phyloP scores from a whole-genome alignment of 108 stramenopile genomes.

The Poteriospumella lacustris region DNA sequence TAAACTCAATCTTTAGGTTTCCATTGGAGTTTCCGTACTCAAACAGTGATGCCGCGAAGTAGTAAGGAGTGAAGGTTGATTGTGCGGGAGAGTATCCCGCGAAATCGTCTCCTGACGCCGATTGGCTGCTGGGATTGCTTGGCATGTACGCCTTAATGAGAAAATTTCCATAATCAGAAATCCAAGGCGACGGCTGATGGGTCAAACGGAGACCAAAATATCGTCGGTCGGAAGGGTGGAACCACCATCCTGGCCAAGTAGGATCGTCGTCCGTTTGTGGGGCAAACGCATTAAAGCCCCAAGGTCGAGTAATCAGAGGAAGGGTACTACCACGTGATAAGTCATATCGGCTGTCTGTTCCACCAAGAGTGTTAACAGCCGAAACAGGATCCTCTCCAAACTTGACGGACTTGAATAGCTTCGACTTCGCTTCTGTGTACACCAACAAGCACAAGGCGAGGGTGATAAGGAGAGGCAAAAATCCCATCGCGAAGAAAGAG shows the following conservation, averaged over 20 bases:
- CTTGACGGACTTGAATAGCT: too few relatives aligned
- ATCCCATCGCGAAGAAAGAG: too few relatives aligned
- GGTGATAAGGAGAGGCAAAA: too few relatives aligned
- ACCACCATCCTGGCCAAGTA: slow-evolving; percentile 24
- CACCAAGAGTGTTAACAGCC: slow-evolving; percentile 17
- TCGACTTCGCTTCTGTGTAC: too few relatives aligned
- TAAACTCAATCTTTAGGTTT: background rate
- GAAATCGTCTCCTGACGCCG: background rate
- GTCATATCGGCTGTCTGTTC: slow-evolving; percentile 15
- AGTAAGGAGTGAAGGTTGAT: slow-evolving; percentile 11
- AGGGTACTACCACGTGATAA: slow-evolving; percentile 13
- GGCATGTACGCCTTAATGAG: background rate
- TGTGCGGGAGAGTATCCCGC: background rate
- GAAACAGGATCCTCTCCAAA: background rate
- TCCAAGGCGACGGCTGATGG: slow-evolving; percentile 49
- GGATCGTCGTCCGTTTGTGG: background rate
- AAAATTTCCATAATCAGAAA: slow-evolving; percentile 38
- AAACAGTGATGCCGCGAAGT: background rate
- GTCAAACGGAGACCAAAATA: slow-evolving; percentile 24
- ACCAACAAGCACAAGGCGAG: too few relatives aligned
- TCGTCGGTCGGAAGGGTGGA: slow-evolving; percentile 19
- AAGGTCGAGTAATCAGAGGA: slow-evolving; percentile 15
- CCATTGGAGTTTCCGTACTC: background rate
- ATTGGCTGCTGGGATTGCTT: background rate
- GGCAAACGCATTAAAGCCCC: slow-evolving; percentile 12